These are phyloP conservation scores for Tripterygium wilfordii DNA, from an alignment of 177 flowering plant species.

Conservation along the genomic window DNA sequence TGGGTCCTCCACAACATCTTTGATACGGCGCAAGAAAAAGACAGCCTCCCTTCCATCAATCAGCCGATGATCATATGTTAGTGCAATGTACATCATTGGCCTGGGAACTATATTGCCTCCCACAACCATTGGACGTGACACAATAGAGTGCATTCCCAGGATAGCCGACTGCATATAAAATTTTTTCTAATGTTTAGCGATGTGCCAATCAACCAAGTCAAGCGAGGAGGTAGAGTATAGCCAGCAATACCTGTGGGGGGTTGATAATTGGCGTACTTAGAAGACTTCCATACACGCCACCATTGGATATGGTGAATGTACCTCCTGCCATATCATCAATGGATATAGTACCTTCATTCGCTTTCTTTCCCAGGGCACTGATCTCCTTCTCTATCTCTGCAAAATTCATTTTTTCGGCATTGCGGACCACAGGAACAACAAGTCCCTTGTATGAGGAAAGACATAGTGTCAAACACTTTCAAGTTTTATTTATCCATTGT, in stretches of 20 bases:
- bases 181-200: too few relatives aligned
- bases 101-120: constrained; percentile 66
- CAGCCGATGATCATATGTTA: constrained; percentile 87
- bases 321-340: constrained; percentile 99
- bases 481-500: too few relatives aligned
- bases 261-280: constrained; percentile 93
- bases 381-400: constrained; percentile 88
- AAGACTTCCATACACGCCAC: constrained; percentile 94
- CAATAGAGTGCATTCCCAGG: constrained; percentile 90
- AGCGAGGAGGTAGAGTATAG: too few relatives aligned
- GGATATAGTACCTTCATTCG: constrained; percentile 75
- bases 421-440: constrained; percentile 89
- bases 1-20: constrained; percentile 91
- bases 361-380: constrained; percentile 80
- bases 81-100: constrained; percentile 95
- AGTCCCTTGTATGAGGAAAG: constrained; percentile 50
- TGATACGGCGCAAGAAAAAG: constrained; percentile 80
- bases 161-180: constrained; percentile 70
- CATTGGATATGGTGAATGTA: constrained; percentile 86
- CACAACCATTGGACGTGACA: constrained; percentile 87
- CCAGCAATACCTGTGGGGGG: constrained; percentile 89
- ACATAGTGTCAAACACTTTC: too few relatives aligned
- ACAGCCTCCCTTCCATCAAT: constrained; percentile 98
- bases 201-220: too few relatives aligned
- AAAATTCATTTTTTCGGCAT: constrained; percentile 74